Base-by-base conservation (phyloP, 2,329 filamentous ascomycete species). In the Teratosphaeria zuluensis region DNA sequence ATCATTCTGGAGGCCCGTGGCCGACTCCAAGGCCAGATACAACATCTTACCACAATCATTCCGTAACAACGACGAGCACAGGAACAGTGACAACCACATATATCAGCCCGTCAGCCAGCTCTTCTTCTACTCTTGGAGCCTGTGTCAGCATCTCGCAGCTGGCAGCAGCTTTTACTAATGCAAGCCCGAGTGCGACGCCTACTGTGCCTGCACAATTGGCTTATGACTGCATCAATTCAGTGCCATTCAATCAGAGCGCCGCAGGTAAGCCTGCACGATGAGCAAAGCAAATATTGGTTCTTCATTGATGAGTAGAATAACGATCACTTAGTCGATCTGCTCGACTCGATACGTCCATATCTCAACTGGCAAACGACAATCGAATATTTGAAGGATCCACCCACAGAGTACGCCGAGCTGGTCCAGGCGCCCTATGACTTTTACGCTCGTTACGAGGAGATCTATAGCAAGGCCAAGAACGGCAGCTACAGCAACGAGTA, bases 351-450 rank as follows among this genome's bases (percentile, higher is more conserved):
- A n/a, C 68, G 70, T 16, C 76, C 77, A 1, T 79, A 77, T 62
- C 67, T 78, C 51, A 66, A 70, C 33, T 79, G 76, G 76, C 77
- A 79, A 61, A 76, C 75, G 7, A 78, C 71, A 16, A 72, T 74
- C 6, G 70, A 69, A 9, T 78, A 73, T 62, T 64, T 79, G 35
- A 76, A 77, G 59, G 68, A 78, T 30, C 77, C 77, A 1, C 77
- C 77, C 6, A 64, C 63, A 16, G 76, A 79, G 56, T 79, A 79
- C 56, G 73, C 67, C 0, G 72, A 75, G 61, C 78, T 78, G 61
- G 67, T 79, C 0, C 77, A 78, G 60, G 64, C 68, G 19, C 67
- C 73, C 1, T 72, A 76, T 31, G 77, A 78, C 63, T 69, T 79
- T 35, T 73, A 69, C 64, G 72, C 64, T 8, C 70, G 69, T 1